These are phyloP conservation scores for Lipomyces kockii DNA, from an alignment of 805 yeast species.

Conservation along the genomic window DNA sequence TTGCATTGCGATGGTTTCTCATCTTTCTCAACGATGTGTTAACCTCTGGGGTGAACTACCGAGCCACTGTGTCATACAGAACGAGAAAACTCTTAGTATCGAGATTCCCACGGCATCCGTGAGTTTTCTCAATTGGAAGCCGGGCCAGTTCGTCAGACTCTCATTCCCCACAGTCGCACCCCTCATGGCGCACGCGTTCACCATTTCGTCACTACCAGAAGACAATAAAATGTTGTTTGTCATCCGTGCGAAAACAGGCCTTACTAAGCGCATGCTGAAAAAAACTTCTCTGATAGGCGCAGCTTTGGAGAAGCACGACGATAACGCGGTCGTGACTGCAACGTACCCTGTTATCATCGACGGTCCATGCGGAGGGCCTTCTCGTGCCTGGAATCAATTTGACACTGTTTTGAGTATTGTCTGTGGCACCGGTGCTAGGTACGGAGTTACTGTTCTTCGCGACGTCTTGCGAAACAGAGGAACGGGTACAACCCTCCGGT, in stretches of 20 bases:
- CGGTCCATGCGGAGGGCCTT: conserved; percentile 56
- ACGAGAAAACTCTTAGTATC: conserved; percentile 5
- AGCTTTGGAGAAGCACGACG: neutral
- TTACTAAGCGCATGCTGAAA: conserved; percentile 21
- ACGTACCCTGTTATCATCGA: conserved; percentile 48
- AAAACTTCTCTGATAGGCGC: neutral
- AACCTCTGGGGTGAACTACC: conserved; percentile 20
- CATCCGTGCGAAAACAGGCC: conserved; percentile 41
- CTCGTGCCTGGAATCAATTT: conserved; percentile 51
- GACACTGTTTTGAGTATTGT: conserved; percentile 49
- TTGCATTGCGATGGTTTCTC: conserved; percentile 30
- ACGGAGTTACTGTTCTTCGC: conserved; percentile 47
- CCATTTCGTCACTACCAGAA: conserved; percentile 50
- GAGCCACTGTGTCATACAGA: conserved; percentile 18
- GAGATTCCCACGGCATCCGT: conserved; percentile 18
- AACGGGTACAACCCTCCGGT: neutral
- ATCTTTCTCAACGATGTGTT: conserved; percentile 28
- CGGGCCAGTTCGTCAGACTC: conserved; percentile 37
- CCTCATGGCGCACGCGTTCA: conserved; percentile 40
- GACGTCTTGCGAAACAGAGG: neutral
- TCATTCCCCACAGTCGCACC: conserved; percentile 36
- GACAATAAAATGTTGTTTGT: conserved; percentile 50
- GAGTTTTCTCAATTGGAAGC: conserved; percentile 27
- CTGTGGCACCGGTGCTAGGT: conserved; percentile 56
- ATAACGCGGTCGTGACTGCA: neutral